A percentile compares a stretch with the other conserved stretches of the same genome.
Conservation (phyloP, 192 early-diverging fungal genomes). For the Rhizophagus clarus region DNA sequence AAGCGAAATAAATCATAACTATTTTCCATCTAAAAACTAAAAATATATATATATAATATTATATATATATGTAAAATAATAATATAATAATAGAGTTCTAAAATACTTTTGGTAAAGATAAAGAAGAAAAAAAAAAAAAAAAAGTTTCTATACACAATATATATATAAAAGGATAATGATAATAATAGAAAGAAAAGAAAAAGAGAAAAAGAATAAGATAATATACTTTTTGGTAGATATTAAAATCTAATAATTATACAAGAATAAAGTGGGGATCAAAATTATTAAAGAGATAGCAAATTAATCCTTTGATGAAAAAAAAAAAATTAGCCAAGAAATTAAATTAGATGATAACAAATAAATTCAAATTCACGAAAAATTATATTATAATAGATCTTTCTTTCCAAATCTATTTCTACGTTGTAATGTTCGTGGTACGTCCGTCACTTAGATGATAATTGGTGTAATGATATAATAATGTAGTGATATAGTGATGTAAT, state of each 20-base stretch:
- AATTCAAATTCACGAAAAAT: neutral
- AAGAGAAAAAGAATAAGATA: neutral
- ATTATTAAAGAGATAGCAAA: neutral
- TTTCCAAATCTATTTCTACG: neutral
- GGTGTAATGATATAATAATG: neutral
- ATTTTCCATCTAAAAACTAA: neutral
- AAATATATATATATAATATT: neutral
- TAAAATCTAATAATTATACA: conserved; percentile 1
- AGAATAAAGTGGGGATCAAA: neutral
- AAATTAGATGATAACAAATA: neutral
- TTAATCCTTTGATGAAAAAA: neutral
- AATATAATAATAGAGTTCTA: neutral
- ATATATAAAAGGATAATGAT: neutral
- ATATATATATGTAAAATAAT: neutral
- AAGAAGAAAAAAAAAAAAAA: neutral
- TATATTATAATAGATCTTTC: no score
- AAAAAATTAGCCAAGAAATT: neutral
- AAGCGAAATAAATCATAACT: neutral
- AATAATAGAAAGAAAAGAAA: neutral
- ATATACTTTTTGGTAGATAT: neutral
- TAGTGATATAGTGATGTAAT: no score
- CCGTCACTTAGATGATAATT: no score
- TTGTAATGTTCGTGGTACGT: neutral
- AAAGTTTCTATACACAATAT: neutral
- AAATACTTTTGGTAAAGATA: neutral